A percentile compares a stretch with the other conserved stretches of the same genome.
phyloP scores from a whole-genome alignment of 768 basidiomycete genomes.

The Cystobasidium onofrii region DNA sequence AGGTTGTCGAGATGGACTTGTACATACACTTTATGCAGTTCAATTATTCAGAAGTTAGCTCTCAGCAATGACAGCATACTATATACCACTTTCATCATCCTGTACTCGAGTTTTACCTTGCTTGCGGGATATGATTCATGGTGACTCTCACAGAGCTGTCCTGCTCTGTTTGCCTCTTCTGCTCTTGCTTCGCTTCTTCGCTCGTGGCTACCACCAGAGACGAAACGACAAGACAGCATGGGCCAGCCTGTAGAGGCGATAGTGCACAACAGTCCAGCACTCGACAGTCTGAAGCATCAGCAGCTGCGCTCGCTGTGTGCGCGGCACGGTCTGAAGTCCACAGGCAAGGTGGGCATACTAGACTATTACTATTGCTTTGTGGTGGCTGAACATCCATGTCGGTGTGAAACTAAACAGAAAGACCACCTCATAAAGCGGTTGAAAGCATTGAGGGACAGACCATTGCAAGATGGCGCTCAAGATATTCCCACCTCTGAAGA shows the following conservation, averaged over 20 bases:
- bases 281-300: slow-evolving; percentile 3
- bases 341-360: neutral
- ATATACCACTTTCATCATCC: too few species aligned
- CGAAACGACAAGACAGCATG: neutral
- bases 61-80: too few species aligned
- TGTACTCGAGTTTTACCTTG: too few species aligned
- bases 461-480: neutral
- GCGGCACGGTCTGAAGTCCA: neutral
- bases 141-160: too few species aligned
- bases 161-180: too few species aligned
- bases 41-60: too few species aligned
- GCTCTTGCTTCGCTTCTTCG: neutral
- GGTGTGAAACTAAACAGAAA: neutral
- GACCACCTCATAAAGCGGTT: slow-evolving; percentile 12
- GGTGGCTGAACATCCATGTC: neutral
- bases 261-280: slow-evolving; percentile 12
- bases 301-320: slow-evolving; percentile 13
- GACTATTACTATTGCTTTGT: neutral
- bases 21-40: neutral
- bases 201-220: neutral
- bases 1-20: slow-evolving; percentile 1
- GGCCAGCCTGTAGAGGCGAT: neutral
- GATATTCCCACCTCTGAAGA: neutral
- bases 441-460: slow-evolving; percentile 6
- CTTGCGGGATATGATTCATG: too few species aligned